Percentiles rank a stretch among this genome's conserved stretches.
These are phyloP conservation scores for Raphanus hybrid DNA, from an alignment of 441 rosid species.

Conservation along the genomic window DNA sequence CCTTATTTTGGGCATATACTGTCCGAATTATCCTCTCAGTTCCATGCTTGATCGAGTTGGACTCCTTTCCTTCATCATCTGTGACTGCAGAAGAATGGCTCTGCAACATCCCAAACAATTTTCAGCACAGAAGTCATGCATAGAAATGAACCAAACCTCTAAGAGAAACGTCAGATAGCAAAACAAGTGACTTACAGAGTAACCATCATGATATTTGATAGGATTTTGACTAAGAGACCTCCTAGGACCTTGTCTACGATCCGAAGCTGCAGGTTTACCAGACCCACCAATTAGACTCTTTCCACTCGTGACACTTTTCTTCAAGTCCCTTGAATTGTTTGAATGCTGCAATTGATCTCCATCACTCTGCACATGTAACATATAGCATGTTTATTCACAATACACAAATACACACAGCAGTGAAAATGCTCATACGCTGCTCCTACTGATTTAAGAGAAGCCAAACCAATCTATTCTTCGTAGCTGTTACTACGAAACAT, in stretches of 20 bases:
- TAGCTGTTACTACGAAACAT: background rate
- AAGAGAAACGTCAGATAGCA: background rate
- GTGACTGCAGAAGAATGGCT: slow-evolving; percentile 90
- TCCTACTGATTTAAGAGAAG: background rate
- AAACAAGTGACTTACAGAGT: slow-evolving; percentile 62
- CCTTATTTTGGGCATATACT: slow-evolving; percentile 83
- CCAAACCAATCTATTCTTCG: background rate
- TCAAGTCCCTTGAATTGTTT: slow-evolving; percentile 46
- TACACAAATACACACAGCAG: slow-evolving; percentile 1
- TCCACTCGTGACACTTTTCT: slow-evolving; percentile 51
- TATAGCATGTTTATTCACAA: background rate
- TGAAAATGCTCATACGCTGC: slow-evolving; percentile 2
- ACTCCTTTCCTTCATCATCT: slow-evolving; percentile 82
- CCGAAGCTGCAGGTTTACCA: slow-evolving; percentile 48
- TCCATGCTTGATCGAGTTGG: slow-evolving; percentile 50
- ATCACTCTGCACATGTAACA: slow-evolving; percentile 70
- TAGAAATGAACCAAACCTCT: background rate
- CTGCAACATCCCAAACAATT: slow-evolving; percentile 52
- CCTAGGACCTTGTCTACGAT: slow-evolving; percentile 61
- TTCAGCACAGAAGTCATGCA: background rate
- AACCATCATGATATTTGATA: slow-evolving; percentile 70
- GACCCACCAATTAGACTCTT: slow-evolving; percentile 45
- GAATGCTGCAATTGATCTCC: slow-evolving; percentile 57
- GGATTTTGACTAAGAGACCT: slow-evolving; percentile 79
- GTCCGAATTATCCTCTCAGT: slow-evolving; percentile 70